These are phyloP conservation scores for Eucalyptus cloeziana DNA, from an alignment of 345 rosid species.

Conservation along the genomic window DNA sequence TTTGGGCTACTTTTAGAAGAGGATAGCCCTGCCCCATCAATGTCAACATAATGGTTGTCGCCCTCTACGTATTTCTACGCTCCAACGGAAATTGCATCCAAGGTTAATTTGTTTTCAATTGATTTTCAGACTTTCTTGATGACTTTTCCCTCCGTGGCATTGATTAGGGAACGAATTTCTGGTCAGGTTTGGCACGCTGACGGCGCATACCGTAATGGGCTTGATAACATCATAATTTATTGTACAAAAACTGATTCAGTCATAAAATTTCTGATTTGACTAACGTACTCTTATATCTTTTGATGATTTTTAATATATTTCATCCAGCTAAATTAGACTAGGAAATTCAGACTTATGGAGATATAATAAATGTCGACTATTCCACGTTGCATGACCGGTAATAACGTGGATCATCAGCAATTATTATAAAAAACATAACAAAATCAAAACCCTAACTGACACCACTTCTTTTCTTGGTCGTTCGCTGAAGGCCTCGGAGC, in stretches of 20 bases:
- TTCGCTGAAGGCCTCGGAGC: neutral
- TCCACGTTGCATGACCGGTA: neutral
- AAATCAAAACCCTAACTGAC: neutral
- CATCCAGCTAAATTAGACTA: accelerated
- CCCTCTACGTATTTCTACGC: neutral
- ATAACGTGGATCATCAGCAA: neutral
- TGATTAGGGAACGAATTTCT: neutral
- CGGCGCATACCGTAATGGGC: neutral
- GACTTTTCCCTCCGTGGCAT: neutral
- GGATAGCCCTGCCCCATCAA: neutral
- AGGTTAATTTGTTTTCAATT: neutral
- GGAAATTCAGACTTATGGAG: neutral
- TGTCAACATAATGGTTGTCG: neutral
- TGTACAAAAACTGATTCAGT: accelerated
- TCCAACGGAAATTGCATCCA: neutral
- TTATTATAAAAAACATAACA: neutral
- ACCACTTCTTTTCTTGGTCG: neutral
- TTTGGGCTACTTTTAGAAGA: neutral
- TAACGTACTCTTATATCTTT: neutral
- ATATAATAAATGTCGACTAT: neutral
- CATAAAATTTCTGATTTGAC: neutral
- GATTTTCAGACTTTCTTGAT: neutral
- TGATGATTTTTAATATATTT: accelerated
- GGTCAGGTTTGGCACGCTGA: neutral
- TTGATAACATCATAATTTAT: neutral